phyloP scores from a whole-genome alignment of 768 basidiomycete species.

The Suillus bovinus region DNA sequence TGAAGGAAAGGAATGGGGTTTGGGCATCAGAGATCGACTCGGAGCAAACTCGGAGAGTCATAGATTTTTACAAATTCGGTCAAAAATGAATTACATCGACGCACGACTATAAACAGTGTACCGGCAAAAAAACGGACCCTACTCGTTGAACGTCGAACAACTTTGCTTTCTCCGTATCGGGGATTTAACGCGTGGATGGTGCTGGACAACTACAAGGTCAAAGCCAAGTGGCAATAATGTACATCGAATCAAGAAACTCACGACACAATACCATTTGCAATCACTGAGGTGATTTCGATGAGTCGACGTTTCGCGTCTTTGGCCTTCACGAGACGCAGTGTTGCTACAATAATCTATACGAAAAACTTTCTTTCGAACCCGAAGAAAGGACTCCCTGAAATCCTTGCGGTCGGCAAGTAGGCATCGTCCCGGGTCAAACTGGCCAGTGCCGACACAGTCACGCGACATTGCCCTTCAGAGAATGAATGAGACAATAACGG shows the following conservation, averaged over 20 bases:
- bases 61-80: neutral
- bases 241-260: neutral
- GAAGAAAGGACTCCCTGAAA: neutral
- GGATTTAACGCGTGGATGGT: neutral
- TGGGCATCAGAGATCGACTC: no score
- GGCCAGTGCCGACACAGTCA: conserved; percentile 2
- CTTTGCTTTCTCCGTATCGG: neutral
- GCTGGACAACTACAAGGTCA: neutral
- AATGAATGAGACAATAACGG: neutral
- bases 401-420: conserved; percentile 2
- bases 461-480: neutral
- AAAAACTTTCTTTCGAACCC: conserved; percentile 10
- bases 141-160: no score
- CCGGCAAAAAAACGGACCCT: no score
- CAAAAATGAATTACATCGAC: neutral
- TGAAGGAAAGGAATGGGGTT: neutral
- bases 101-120: neutral
- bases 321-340: neutral
- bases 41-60: no score
- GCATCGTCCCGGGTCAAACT: conserved; percentile 6
- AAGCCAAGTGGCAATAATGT: neutral
- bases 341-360: neutral
- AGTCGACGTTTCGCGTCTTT: neutral
- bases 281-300: neutral
- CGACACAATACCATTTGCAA: neutral